A percentile compares a stretch with the other conserved stretches of the same genome.
Evolutionary conservation across 768 basidiomycete genomes (phyloP).

Genomic region (Kwoniella heveanensis): DNA sequence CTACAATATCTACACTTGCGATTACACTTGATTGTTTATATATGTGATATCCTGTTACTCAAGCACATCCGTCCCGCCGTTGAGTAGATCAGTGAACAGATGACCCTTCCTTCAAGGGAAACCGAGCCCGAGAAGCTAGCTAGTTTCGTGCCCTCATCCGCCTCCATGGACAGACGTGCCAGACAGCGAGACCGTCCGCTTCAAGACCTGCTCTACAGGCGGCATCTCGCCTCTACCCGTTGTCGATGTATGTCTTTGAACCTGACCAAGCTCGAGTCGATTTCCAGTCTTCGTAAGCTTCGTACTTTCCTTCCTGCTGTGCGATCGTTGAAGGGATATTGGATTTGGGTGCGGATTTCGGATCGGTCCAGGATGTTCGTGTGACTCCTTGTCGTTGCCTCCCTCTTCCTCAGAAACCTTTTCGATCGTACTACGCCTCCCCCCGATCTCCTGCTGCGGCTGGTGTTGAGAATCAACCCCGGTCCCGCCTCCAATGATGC

Average conservation of each 20-base stretch:
- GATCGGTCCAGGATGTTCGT: conserved; percentile 8
- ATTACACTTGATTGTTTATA: neutral
- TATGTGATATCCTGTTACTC: neutral
- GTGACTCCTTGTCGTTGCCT: conserved; percentile 2
- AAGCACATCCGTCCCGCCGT: neutral
- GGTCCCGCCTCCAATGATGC: neutral
- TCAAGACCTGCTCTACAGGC: conserved; percentile 35
- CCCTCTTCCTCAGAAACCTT: neutral
- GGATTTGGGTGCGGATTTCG: neutral
- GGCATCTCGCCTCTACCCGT: conserved; percentile 30
- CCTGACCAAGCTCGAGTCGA: neutral
- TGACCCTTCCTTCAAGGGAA: no score
- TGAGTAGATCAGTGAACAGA: no score
- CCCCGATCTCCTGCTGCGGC: neutral
- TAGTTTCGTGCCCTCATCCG: conserved; percentile 16
- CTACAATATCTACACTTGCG: neutral
- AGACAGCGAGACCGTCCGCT: conserved; percentile 37
- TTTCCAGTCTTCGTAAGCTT: no score
- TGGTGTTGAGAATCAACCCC: neutral
- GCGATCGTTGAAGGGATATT: neutral
- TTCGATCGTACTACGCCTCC: conserved; percentile 4
- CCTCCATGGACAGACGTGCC: conserved; percentile 47
- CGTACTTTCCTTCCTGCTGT: neutral
- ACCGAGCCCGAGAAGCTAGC: no score
- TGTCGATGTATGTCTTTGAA: neutral